Base-by-base conservation (phyloP, 2,329 filamentous ascomycete genomes). In the Alternaria hordeiaustralica region DNA sequence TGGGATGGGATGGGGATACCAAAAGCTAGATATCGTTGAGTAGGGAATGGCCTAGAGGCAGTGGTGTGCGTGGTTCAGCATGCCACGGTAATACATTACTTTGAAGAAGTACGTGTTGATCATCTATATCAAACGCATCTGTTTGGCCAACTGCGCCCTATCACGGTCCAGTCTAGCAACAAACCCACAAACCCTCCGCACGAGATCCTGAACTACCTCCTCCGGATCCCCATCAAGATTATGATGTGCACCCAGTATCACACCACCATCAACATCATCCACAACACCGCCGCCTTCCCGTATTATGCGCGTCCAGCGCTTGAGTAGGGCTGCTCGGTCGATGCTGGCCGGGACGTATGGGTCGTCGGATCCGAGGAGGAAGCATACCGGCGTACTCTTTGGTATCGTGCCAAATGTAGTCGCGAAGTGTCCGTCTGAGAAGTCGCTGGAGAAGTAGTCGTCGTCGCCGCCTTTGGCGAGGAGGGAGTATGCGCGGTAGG, bases 361-460 rank as follows among this genome's bases (percentile, higher is more conserved):
- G 76, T 95, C 92, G 46, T 84, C 79, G 6, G 83, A 89, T 2
- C 90, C 90, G 62, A 89, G 87, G 30, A 94, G 75, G 18, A 92
- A 87, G 67, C 92, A 80, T 1, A 93, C 78, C 1, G 88, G 87
- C n/a, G 79, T 80, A 12, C 60, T 25, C 8, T 66, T 61, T 56
- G 87, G 81, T 59, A 93, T 82, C 54, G 81, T 82, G 4, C 89
- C 86, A 86, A 95, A 97, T n/a, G 90, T 90, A 13, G 77, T 77
- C 23, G 79, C 74, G 7, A 94, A 82, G 18, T 84, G 82, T 30
- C 87, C 83, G 45, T 88, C 85, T 0, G 82, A 78, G n/a, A 96
- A 81, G 75, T 96, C 92, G 3, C 88, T 89, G n/a, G 91, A 94
- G 81, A 97, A 97, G 75, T 92, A 93, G 76, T 97, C 94, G 76